phyloP scores from a whole-genome alignment of 2,329 filamentous ascomycete genomes.

The Cadophora luteo-olivacea region DNA sequence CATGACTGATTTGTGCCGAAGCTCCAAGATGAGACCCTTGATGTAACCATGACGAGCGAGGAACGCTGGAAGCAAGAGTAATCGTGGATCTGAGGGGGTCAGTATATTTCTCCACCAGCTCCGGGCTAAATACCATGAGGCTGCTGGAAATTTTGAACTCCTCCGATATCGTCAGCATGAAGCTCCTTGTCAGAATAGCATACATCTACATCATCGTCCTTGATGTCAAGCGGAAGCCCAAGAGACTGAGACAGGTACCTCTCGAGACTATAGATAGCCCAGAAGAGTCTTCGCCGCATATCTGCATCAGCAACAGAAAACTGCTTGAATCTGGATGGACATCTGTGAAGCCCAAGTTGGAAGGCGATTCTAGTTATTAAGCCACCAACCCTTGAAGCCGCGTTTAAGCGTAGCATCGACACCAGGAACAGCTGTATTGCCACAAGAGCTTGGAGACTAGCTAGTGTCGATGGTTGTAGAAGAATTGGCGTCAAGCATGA shows the following conservation, averaged over 20 bases:
- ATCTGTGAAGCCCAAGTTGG: constrained; percentile 64
- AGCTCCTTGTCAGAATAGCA: constrained; percentile 54
- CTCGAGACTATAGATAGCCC: constrained; percentile 62
- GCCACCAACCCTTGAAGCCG: constrained; percentile 61
- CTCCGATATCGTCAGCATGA: background rate
- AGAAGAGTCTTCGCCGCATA: constrained; percentile 60
- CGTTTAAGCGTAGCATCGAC: constrained; percentile 62
- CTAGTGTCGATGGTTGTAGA: constrained; percentile 54
- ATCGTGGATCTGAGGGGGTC: constrained; percentile 22
- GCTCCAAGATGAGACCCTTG: constrained; percentile 53
- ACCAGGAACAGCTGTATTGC: constrained; percentile 61
- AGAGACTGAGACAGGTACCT: constrained; percentile 62
- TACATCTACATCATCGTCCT: constrained; percentile 64
- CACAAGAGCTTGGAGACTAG: constrained; percentile 57
- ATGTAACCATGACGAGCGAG: constrained; percentile 52
- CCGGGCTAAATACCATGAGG: background rate
- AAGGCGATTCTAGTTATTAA: constrained; percentile 61
- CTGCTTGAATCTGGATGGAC: constrained; percentile 57
- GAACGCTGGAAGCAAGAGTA: constrained; percentile 43
- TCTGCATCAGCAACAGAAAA: constrained; percentile 55
- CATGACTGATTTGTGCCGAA: constrained; percentile 53
- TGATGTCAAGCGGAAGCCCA: constrained; percentile 60
- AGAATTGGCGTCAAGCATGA: constrained; percentile 55
- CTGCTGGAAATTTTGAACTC: background rate
- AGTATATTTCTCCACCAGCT: background rate